Evolutionary conservation across 306 rosid genomes (phyloP).

Genomic region (Hippophae tibetana): DNA sequence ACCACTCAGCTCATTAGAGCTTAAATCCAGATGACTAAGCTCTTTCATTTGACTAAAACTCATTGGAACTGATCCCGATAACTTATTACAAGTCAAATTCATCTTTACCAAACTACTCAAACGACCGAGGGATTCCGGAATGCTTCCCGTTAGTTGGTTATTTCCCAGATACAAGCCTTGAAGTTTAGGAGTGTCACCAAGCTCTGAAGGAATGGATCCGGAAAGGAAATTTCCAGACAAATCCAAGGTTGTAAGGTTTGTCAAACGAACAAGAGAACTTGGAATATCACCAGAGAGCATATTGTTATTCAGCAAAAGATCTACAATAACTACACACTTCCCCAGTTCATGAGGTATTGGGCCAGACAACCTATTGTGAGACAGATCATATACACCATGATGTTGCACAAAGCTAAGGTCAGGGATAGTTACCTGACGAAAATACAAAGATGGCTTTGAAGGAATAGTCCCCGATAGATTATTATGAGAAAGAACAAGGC

Average conservation of each 20-base stretch:
- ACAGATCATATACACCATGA: conserved; percentile 80
- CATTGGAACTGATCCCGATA: conserved; percentile 57
- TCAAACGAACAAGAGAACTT: conserved; percentile 44
- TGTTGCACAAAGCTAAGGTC: conserved; percentile 88
- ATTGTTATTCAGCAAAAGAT: conserved; percentile 61
- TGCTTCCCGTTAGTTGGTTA: conserved; percentile 50
- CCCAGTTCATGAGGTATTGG: conserved; percentile 76
- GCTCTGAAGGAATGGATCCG: conserved; percentile 70
- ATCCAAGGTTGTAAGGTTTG: conserved; percentile 79
- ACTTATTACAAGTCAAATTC: conserved; percentile 71
- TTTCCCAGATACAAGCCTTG: conserved; percentile 80
- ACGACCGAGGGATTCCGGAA: conserved; percentile 59
- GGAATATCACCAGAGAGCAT: conserved; percentile 74
- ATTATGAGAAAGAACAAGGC: conserved; percentile 89
- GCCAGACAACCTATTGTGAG: conserved; percentile 76
- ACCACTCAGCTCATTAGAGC: conserved; percentile 63
- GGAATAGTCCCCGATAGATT: conserved; percentile 81
- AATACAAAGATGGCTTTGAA: conserved; percentile 47
- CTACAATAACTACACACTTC: conserved; percentile 53
- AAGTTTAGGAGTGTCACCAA: conserved; percentile 58
- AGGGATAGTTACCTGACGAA: conserved; percentile 61
- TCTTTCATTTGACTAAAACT: conserved; percentile 57
- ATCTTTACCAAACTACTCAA: conserved; percentile 72
- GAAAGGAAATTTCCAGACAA: conserved; percentile 68
- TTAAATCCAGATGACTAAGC: conserved; percentile 71